A percentile compares a stretch with the other conserved stretches of the same genome.
phyloP scores from a whole-genome alignment of 2,329 filamentous ascomycete species.

The Xylaria arbuscula region DNA sequence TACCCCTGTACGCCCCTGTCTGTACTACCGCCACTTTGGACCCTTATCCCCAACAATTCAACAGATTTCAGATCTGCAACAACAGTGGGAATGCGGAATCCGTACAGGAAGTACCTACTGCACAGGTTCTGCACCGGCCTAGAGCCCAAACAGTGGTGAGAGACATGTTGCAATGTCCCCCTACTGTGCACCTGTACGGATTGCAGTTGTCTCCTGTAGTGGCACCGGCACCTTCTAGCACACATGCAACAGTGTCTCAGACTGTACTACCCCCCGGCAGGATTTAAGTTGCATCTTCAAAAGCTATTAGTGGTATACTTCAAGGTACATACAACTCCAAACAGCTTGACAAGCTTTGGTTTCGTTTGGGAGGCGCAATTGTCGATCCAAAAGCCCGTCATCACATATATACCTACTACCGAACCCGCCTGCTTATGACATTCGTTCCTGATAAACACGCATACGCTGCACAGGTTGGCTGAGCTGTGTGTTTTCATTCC shows the following conservation, averaged over 20 bases:
- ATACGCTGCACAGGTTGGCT: not conserved
- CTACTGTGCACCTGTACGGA: not conserved
- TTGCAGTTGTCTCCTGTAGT: not conserved
- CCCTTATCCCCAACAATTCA: conserved; percentile 51
- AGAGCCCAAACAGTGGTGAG: conserved; percentile 14
- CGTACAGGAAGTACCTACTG: not conserved
- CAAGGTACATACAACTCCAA: not conserved
- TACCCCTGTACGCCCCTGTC: conserved; percentile 37
- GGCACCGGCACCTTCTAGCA: not conserved
- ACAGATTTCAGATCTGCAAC: conserved; percentile 48
- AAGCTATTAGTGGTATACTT: not conserved
- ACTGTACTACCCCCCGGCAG: conserved; percentile 12
- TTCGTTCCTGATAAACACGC: not conserved
- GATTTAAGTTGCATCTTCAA: conserved; percentile 19
- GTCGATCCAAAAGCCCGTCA: not conserved
- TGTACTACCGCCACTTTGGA: conserved; percentile 41
- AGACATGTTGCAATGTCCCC: not conserved
- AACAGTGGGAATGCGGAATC: conserved; percentile 29
- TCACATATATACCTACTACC: not conserved
- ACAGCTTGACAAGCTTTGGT: conserved; percentile 25
- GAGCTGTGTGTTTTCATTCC: too few species aligned
- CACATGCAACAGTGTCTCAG: not conserved
- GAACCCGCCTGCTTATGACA: not conserved
- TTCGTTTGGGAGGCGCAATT: conserved; percentile 14
- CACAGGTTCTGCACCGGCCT: conserved; percentile 4